Conservation (phyloP, 1,284 basidiomycete species). For the Trichosporon asahii region DNA sequence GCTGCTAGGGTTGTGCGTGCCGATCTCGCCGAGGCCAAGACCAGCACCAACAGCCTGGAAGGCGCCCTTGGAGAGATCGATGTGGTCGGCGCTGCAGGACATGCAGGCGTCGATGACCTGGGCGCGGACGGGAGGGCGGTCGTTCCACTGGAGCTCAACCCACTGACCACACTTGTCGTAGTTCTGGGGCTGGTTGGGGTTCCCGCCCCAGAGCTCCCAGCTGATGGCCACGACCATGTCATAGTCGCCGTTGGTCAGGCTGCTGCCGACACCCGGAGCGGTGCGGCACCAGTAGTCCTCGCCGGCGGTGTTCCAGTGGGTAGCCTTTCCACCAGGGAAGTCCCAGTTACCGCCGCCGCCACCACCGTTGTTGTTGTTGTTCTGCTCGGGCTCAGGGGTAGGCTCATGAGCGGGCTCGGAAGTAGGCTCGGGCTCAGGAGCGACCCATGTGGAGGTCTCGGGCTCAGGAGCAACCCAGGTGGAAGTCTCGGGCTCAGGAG, state of each 20-base stretch:
- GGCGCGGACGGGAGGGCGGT: not conserved
- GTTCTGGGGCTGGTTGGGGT: not conserved
- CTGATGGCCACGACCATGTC: not conserved
- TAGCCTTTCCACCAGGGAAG: not conserved
- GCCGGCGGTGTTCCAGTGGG: not conserved
- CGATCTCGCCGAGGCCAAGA: not conserved
- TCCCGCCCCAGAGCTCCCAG: not conserved
- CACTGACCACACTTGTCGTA: conserved; percentile 3
- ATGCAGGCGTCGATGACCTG: conserved; percentile 6
- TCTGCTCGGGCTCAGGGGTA: conserved; percentile 6
- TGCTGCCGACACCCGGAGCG: not conserved
- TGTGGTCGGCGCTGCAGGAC: not conserved
- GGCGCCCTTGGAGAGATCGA: not conserved
- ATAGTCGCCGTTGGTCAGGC: not conserved
- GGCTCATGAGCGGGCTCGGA: not conserved
- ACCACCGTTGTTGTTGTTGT: not conserved
- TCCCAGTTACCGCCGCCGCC: not conserved
- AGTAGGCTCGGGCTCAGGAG: not conserved
- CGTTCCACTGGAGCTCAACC: not conserved
- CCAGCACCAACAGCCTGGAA: not conserved
- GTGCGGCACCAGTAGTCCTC: not conserved
- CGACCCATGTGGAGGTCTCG: not conserved
- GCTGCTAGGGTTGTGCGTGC: not conserved
- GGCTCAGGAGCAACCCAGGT: conserved; percentile 16
- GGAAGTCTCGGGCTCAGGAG: not conserved